These are phyloP conservation scores for Dictyostelium capitatum DNA, from an alignment of 78 protist genomes.

Conservation along the genomic window DNA sequence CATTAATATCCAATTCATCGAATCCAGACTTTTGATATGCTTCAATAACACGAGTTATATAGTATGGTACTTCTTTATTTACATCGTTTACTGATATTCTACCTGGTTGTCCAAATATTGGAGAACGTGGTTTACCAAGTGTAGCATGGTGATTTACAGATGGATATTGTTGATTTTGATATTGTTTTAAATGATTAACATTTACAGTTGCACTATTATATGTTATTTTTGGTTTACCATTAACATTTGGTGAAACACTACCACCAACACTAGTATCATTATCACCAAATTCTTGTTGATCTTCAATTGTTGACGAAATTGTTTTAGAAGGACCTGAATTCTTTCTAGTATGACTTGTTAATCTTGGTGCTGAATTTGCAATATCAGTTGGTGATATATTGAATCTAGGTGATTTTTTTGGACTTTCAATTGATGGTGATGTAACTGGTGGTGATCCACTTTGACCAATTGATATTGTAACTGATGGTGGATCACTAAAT, in stretches of 20 bases:
- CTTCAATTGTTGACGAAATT: background rate
- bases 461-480: background rate
- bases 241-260: background rate
- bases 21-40: conserved; percentile 17
- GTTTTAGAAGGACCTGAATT: conserved; percentile 28
- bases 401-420: conserved; percentile 44
- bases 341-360: conserved; percentile 25
- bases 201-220: conserved; percentile 5
- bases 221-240: background rate
- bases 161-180: background rate
- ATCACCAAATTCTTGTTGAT: background rate
- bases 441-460: background rate
- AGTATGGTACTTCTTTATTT: conserved; percentile 56
- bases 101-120: background rate
- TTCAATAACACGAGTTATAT: conserved; percentile 21
- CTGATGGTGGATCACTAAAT: conserved; percentile 7
- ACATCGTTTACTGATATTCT: conserved; percentile 12
- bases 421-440: background rate
- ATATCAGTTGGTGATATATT: background rate
- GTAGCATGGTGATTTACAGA: background rate
- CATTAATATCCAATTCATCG: conserved; percentile 41
- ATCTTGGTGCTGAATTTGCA: background rate
- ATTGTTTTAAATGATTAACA: background rate
- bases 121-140: background rate
- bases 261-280: background rate